These are phyloP conservation scores for Sporothrix euskadiensis DNA, from an alignment of 2,329 filamentous ascomycete genomes.

Conservation along the genomic window DNA sequence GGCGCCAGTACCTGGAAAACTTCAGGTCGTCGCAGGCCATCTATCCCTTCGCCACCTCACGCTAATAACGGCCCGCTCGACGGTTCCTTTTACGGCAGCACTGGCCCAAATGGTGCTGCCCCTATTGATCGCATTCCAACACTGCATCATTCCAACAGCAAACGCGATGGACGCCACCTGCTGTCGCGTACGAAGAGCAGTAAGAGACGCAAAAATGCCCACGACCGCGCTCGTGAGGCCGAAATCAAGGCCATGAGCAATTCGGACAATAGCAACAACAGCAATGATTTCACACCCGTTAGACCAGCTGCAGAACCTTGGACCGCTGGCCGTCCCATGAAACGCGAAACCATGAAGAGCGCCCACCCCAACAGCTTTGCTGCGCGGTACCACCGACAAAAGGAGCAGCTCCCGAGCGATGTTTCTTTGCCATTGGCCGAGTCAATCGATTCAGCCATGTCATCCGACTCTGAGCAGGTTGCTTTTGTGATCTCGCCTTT, in stretches of 20 bases:
- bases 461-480: slow-evolving; percentile 70
- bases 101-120: slow-evolving; percentile 32
- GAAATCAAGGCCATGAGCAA: slow-evolving; percentile 85
- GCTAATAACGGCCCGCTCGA: slow-evolving; percentile 17
- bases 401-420: slow-evolving; percentile 65
- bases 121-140: slow-evolving; percentile 50
- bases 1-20: slow-evolving; percentile 23
- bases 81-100: background rate
- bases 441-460: slow-evolving; percentile 75
- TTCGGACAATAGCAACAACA: background rate
- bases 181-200: slow-evolving; percentile 69
- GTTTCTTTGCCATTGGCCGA: slow-evolving; percentile 72
- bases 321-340: slow-evolving; percentile 60
- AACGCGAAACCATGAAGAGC: slow-evolving; percentile 64
- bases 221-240: slow-evolving; percentile 76
- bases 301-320: slow-evolving; percentile 62
- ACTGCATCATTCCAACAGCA: slow-evolving; percentile 56
- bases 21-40: slow-evolving; percentile 32
- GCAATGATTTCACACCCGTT: slow-evolving; percentile 59
- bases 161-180: slow-evolving; percentile 59
- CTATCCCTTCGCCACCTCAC: slow-evolving; percentile 10
- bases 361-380: slow-evolving; percentile 48
- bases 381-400: slow-evolving; percentile 40
- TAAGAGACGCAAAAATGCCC: slow-evolving; percentile 71
- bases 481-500: slow-evolving; percentile 80